Evolutionary conservation across 805 yeast species (phyloP), one percentile per base, ranked within the genome.

Genomic region (Limtongia smithiae): DNA sequence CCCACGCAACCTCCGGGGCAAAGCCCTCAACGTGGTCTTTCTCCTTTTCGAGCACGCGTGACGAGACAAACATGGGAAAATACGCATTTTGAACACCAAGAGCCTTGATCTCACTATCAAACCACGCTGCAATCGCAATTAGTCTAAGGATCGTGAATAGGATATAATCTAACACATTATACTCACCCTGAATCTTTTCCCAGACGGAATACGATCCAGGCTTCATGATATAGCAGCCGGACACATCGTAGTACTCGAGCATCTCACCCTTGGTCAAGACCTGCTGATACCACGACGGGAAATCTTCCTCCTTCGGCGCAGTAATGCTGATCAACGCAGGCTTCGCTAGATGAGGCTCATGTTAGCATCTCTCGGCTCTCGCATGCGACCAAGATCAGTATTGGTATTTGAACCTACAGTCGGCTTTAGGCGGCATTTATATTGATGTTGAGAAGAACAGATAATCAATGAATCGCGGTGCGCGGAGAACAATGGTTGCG

Each of bases 1-100:
- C 98, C 99, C 99, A 93, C 22, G 99, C 99, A 48, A 93, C 99
- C 72, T 93, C 99, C 22, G 99, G 98, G 40, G 99, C 98, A 68
- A 93, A 93, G 38, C 99, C 99, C 71, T 93, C 98, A 62, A 93
- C 81, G 68, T 93, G 99, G 67, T 93, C 99, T 72, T 93, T 93
- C 76, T 93, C 99, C 73, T 83, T 88, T 73, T 94, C 97, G 63
- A 93, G 76, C 20, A 94, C 98, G 61, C 82, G 80, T 40, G 86
- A 76, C 8, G 97, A 89, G 43, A 93, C 97, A 66, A 93, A 93
- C 97, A 93, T 87, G 58, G 99, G 99, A 85, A 93, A 93, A 70
- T 91, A 91, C 22, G 97, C 84, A 71, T 93, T 93, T 64, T 83
- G 81, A 52, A 94, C 98, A 58, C 97, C 98, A 61, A 93, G 69